Conservation (phyloP, 148 eudicot genomes). For the Spergularia marina region DNA sequence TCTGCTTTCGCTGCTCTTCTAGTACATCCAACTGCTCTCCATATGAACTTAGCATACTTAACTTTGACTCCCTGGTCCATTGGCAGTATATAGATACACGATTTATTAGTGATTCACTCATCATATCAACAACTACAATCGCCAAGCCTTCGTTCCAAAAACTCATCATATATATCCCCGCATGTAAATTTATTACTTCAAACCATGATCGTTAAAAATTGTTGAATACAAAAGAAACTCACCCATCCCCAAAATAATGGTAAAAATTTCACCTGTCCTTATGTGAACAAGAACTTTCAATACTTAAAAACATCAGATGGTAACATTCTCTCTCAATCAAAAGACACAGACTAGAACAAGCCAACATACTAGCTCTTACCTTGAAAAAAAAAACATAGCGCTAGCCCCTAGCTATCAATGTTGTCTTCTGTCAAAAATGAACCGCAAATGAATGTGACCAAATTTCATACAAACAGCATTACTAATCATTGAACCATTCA, state of each 20-base stretch:
- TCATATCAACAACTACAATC: neutral
- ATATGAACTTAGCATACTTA: slow-evolving; percentile 39
- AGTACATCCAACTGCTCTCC: slow-evolving; percentile 44
- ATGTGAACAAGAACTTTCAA: neutral
- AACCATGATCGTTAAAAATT: neutral
- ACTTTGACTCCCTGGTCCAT: slow-evolving; percentile 44
- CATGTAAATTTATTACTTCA: neutral
- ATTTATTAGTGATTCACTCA: neutral
- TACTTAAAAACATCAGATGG: neutral
- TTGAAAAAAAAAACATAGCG: too few species aligned
- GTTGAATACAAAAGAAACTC: neutral
- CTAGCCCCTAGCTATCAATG: neutral
- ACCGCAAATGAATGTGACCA: neutral
- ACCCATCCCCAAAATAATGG: neutral
- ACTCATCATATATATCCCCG: neutral
- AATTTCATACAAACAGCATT: neutral
- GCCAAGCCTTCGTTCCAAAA: too few species aligned
- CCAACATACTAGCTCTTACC: neutral
- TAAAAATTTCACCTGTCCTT: neutral
- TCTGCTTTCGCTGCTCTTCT: slow-evolving; percentile 56
- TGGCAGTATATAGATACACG: slow-evolving; percentile 19
- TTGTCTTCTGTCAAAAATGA: neutral
- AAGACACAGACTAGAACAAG: neutral
- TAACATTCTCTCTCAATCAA: too few species aligned
- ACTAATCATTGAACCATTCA: neutral